Evolutionary conservation across 768 basidiomycete species (phyloP).

Genomic region (Termitomyces sp.): DNA sequence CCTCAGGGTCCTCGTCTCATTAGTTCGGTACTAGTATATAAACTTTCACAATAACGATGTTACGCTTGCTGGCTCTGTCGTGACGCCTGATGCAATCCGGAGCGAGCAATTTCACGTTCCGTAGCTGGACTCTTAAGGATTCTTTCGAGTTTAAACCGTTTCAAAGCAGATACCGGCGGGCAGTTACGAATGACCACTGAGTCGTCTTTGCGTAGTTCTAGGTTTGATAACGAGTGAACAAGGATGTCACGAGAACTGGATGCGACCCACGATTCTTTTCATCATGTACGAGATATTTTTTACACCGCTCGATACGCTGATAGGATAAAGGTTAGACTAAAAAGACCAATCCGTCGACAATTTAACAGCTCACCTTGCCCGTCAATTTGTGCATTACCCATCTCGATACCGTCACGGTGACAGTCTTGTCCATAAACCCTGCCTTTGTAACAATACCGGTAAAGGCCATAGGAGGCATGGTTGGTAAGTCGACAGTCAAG

Average conservation of each 20-base stretch:
- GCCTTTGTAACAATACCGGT: slow-evolving; percentile 73
- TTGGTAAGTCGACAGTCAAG: neutral
- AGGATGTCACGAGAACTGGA: neutral
- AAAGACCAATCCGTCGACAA: too few species aligned
- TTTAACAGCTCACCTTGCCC: slow-evolving; percentile 52
- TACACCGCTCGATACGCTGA: slow-evolving; percentile 69
- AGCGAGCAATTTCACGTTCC: slow-evolving; percentile 41
- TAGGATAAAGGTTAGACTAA: slow-evolving; percentile 1
- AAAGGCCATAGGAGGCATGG: slow-evolving; percentile 77
- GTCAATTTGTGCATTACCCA: slow-evolving; percentile 67
- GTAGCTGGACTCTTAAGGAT: slow-evolving; percentile 64
- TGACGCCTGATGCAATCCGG: slow-evolving; percentile 14
- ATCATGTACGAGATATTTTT: slow-evolving; percentile 77
- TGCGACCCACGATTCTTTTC: slow-evolving; percentile 54
- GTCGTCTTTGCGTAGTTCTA: slow-evolving; percentile 65
- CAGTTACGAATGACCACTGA: slow-evolving; percentile 76
- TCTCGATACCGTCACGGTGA: slow-evolving; percentile 75
- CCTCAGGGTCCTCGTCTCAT: neutral
- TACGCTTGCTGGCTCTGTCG: slow-evolving; percentile 6
- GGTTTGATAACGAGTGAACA: slow-evolving; percentile 2
- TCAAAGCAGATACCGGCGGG: slow-evolving; percentile 72
- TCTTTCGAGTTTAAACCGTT: slow-evolving; percentile 67
- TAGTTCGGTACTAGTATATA: neutral
- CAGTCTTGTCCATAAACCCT: slow-evolving; percentile 81
- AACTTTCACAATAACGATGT: neutral